Evolutionary conservation across 805 yeast genomes (phyloP), one percentile per base, ranked within the genome.

Genomic region (Helenozyma rhizophorensis): DNA sequence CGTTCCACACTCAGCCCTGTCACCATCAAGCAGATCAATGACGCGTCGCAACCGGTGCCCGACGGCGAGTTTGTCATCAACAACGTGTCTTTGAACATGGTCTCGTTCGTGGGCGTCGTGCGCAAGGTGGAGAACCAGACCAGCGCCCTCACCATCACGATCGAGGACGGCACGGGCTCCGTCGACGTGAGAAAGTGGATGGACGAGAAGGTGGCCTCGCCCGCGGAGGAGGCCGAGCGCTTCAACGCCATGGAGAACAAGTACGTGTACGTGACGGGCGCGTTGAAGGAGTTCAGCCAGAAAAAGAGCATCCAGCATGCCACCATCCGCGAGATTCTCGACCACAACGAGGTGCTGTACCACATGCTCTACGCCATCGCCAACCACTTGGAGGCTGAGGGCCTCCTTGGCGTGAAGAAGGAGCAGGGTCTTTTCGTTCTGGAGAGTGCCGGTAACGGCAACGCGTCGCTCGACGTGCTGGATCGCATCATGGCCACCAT

Each of bases 141-240:
- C 2, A 65, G 80, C 6, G 75, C 77, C 26, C 58, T 80, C 18
- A 58, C 61, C 14, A 53, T 81, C 27, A 76, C 78, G 13, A 50
- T 83, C n/a, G 93, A 83, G 49, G 94, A 83, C 53, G 90, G 93
- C 9, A 79, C 93, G 33, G 58, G 87, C 0, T 43, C 53, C 16
- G 64, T 79, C 6, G 80, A 78, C 16, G 70, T 83, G 29, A 71
- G 82, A 47, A 72, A 72, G 42, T 83, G 90, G 90, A 51, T 61
- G 12, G 64, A 54, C 23, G 53, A 50, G 25, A 45, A 54, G 15
- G 36, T 54, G n/a, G 34, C 43, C 25, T 50, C 62, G 9, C 56
- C 61, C 7, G 51, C 43, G 44, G 63, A 40, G 32, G 58, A 56
- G 37, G 32, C 53, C 21, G 58, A 48, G 50, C 53, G 57, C 22